phyloP scores from a whole-genome alignment of 371 early-diverging fungal genomes.

The Mucor plumbeus region DNA sequence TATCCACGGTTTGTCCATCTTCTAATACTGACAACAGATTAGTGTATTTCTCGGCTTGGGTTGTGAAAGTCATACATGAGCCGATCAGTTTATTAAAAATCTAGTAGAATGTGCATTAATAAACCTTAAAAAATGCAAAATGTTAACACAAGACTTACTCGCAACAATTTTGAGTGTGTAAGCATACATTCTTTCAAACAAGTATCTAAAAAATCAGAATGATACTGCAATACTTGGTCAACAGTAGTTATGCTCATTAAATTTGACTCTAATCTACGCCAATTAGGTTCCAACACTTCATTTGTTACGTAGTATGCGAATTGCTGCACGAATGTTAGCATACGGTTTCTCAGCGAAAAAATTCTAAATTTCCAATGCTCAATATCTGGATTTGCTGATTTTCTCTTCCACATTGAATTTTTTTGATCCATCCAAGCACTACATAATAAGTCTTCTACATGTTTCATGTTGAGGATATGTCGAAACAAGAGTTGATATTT shows the following conservation, averaged over 20 bases:
- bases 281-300: conserved; percentile 92
- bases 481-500: conserved; percentile 94
- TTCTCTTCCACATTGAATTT: conserved; percentile 37
- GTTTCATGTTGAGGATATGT: conserved; percentile 84
- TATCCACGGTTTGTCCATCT: conserved; percentile 46
- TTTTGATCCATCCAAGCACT: conserved; percentile 76
- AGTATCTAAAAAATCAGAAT: conserved; percentile 84
- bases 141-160: conserved; percentile 47
- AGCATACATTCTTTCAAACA: conserved; percentile 92
- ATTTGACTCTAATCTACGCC: conserved; percentile 68
- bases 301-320: conserved; percentile 84
- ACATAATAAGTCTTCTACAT: conserved; percentile 81
- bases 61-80: conserved; percentile 70
- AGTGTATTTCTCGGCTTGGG: conserved; percentile 53
- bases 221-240: conserved; percentile 82
- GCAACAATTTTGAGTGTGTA: conserved; percentile 78
- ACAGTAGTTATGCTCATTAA: conserved; percentile 74
- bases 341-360: conserved; percentile 73
- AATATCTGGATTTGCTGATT: conserved; percentile 38
- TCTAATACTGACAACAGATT: conserved; percentile 51
- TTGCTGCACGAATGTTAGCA: conserved; percentile 88
- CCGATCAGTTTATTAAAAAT: conserved; percentile 72
- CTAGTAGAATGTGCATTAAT: conserved; percentile 37
- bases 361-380: conserved; percentile 67
- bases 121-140: neutral